phyloP scores from a whole-genome alignment of 495 filamentous ascomycete genomes.

The Penicillium samsonianum region DNA sequence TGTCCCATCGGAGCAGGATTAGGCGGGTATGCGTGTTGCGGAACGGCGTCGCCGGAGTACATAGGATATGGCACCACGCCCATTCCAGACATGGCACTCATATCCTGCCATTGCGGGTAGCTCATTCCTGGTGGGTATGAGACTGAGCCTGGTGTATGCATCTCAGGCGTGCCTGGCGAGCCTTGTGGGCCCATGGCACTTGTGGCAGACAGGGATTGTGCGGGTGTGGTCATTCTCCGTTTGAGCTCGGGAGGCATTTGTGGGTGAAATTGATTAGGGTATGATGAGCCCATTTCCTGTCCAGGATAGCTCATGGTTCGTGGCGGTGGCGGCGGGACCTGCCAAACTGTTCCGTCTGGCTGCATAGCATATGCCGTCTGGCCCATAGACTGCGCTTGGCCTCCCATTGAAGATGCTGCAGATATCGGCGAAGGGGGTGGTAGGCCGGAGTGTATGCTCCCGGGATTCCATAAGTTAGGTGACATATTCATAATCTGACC shows the following conservation, averaged over 20 bases:
- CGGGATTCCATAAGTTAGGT: slow-evolving; percentile 35
- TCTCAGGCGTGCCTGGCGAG: slow-evolving; percentile 30
- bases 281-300: slow-evolving; percentile 37
- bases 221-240: slow-evolving; percentile 47
- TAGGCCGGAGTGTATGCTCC: slow-evolving; percentile 28
- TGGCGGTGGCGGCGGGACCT: slow-evolving; percentile 34
- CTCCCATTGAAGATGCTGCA: slow-evolving; percentile 39
- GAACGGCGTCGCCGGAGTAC: slow-evolving; percentile 35
- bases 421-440: slow-evolving; percentile 34
- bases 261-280: slow-evolving; percentile 32
- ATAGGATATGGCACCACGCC: slow-evolving; percentile 43
- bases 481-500: slow-evolving; percentile 42
- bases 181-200: slow-evolving; percentile 27
- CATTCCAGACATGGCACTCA: slow-evolving; percentile 39
- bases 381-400: slow-evolving; percentile 36
- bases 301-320: slow-evolving; percentile 45
- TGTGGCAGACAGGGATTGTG: slow-evolving; percentile 30
- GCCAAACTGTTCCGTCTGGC: slow-evolving; percentile 45
- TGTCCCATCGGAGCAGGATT: slow-evolving; percentile 42
- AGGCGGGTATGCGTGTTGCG: slow-evolving; percentile 32
- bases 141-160: slow-evolving; percentile 37
- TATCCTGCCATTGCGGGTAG: slow-evolving; percentile 41
- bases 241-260: slow-evolving; percentile 45
- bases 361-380: slow-evolving; percentile 38
- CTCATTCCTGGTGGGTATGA: slow-evolving; percentile 41